Percentiles rank a stretch among this genome's conserved stretches.
Evolutionary conservation across 257 asterid species (phyloP).

Genomic region (Solanum chiquidenum): DNA sequence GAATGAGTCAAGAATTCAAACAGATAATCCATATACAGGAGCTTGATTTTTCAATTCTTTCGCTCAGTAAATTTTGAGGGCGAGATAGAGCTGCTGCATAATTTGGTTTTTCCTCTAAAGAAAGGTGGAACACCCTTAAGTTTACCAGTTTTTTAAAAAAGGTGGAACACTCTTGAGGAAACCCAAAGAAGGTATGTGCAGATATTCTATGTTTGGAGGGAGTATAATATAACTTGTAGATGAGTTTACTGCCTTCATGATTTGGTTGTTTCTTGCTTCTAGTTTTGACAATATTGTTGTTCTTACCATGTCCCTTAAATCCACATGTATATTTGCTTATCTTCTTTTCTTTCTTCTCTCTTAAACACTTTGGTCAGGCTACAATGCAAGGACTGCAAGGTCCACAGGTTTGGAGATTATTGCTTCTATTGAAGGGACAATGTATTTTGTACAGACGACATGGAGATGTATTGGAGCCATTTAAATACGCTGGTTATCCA

Average conservation of each 20-base stretch:
- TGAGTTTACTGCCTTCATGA: not conserved
- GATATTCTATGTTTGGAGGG: not conserved
- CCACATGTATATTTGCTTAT: not conserved
- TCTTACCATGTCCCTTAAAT: not conserved
- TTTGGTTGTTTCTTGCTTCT: not conserved
- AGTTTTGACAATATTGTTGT: not conserved
- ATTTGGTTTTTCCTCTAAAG: not conserved
- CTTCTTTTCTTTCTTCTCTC: not conserved
- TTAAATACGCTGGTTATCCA: constrained; percentile 97
- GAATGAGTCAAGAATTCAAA: not conserved
- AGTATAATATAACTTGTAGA: not conserved
- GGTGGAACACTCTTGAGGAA: not conserved
- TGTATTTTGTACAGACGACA: constrained; percentile 88
- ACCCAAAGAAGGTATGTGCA: not conserved
- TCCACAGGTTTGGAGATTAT: constrained; percentile 91
- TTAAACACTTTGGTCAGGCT: constrained; percentile 32
- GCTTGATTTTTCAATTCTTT: not conserved
- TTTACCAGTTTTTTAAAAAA: not conserved
- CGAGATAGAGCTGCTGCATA: not conserved
- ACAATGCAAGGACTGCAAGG: constrained; percentile 98
- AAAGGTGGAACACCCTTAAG: not conserved
- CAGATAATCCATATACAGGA: not conserved
- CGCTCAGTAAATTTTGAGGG: not conserved
- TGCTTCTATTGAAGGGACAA: constrained; percentile 87
- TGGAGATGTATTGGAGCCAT: constrained; percentile 78